phyloP scores from a whole-genome alignment of 257 asterid genomes.

The Knoxia roxburghii region DNA sequence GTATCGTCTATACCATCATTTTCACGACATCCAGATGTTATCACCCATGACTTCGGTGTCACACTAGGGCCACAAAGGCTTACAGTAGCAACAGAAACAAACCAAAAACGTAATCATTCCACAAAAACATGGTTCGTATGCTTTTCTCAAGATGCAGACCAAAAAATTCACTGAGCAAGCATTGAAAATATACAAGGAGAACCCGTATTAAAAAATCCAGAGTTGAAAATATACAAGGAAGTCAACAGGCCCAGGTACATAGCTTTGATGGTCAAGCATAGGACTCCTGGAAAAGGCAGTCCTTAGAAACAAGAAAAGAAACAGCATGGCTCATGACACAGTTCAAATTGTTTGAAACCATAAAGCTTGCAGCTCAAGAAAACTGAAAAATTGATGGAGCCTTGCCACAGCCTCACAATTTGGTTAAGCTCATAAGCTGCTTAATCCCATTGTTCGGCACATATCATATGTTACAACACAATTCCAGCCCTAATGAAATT shows the following conservation, averaged over 20 bases:
- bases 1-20: background rate
- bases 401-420: constrained; percentile 1
- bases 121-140: background rate
- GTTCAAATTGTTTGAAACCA: background rate
- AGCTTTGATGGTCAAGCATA: background rate
- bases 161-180: background rate
- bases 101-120: background rate
- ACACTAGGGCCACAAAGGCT: no score
- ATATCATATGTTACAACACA: background rate
- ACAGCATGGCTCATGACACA: background rate
- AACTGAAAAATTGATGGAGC: background rate
- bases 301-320: background rate
- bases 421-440: background rate
- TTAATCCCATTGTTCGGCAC: background rate
- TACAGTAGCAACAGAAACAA: background rate
- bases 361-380: constrained; percentile 6
- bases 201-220: background rate
- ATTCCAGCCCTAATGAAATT: constrained; percentile 1
- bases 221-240: background rate
- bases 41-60: no score
- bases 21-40: background rate
- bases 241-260: background rate
- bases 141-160: background rate
- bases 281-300: background rate
- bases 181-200: no score